Evolutionary conservation across 257 asterid genomes (phyloP), one percentile per base, ranked within the genome.

Genomic region (Gardenia jasminoides): DNA sequence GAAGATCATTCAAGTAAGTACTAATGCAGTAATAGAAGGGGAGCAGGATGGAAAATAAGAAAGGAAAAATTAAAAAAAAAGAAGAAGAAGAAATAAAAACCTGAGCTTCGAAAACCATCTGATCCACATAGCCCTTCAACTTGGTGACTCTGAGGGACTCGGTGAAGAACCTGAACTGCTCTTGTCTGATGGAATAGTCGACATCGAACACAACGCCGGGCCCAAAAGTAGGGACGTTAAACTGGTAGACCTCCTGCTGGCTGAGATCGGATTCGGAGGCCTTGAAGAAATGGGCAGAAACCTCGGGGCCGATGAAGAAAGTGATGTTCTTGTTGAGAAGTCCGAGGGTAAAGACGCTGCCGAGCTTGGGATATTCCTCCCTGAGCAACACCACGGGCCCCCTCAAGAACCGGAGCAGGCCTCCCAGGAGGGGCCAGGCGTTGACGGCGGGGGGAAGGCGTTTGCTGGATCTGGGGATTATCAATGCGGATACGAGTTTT

Each of bases 181-280:
- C 99, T 82, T 94, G 98, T 85, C 99, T 84, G 47, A 93, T 75
- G 20, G 90, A 86, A 39, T 94, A 94, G 67, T 94, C 98, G 61
- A 94, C 99, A 84, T 94, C 99, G 79, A 94, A 94, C 75, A 94
- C 98, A 48, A 94, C 99, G 3, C 99, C 99, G 0, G 98, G 99
- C 67, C 99, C 99, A 47, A 93, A 94, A 0, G 99, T 94, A 4
- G 96, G 98, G 79, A 94, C 98, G 74, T 94, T 94, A 86, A 94
- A 94, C 78, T 93, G 96, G 80, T 93, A 93, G 44, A 93, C 97
- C 88, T 93, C 98, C 82, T 92, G 97, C 84, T 94, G 98, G 84
- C 98, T 93, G 79, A 93, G 97, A 87, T 94, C 99, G 31, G 97
- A 86, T 83, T 94, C 99, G 0, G 93, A 81, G 62, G 98, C 98